phyloP scores from a whole-genome alignment of 306 rosid species.

The Phaseolus lunatus region DNA sequence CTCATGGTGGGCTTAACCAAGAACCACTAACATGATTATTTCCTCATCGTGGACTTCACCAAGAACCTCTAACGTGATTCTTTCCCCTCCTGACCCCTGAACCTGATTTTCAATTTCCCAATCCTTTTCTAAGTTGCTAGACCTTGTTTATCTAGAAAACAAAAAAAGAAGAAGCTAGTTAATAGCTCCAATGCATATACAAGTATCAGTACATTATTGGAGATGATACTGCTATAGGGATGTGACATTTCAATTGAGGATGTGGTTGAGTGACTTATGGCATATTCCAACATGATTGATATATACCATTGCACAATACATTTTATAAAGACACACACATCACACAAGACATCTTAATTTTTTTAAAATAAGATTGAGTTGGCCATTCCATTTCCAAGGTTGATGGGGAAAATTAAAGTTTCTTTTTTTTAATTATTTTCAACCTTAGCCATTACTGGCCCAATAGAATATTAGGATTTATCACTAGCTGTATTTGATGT shows the following conservation, averaged over 20 bases:
- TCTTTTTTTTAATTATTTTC: background rate
- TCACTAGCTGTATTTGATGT: conserved; percentile 3
- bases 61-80: background rate
- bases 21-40: background rate
- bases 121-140: background rate
- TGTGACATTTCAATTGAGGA: conserved; percentile 9
- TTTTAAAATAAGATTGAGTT: background rate
- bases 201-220: background rate
- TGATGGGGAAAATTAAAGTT: background rate
- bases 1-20: background rate
- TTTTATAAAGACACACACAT: conserved; percentile 6
- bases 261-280: background rate
- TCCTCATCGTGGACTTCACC: background rate
- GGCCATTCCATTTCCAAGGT: background rate
- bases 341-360: background rate
- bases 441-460: background rate
- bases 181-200: background rate
- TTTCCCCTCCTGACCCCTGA: conserved; percentile 15
- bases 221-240: background rate
- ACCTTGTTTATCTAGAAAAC: conserved; percentile 7
- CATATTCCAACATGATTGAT: background rate
- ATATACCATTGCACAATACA: background rate
- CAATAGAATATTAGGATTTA: background rate
- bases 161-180: background rate
- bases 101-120: background rate